Conservation (phyloP, 2,329 filamentous ascomycete species). For the Sporothrix protearum region DNA sequence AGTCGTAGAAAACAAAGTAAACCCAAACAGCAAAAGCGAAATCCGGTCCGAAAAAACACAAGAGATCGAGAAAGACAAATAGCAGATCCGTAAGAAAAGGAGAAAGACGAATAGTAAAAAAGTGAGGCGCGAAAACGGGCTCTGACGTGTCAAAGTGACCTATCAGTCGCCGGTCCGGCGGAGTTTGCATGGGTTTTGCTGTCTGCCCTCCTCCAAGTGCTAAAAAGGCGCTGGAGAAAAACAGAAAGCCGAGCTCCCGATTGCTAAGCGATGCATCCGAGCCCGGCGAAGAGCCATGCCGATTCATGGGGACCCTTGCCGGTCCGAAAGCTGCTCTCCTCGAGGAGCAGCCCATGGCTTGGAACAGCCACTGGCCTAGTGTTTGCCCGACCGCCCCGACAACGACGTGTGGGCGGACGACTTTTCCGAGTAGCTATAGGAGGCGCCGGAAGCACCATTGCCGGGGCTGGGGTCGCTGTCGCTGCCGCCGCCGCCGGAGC, state of each 20-base stretch:
- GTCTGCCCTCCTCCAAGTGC: neutral
- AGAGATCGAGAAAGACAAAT: neutral
- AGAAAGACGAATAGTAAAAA: neutral
- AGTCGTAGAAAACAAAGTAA: slow-evolving; percentile 3
- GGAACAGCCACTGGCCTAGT: neutral
- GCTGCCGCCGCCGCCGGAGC: neutral
- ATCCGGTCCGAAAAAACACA: neutral
- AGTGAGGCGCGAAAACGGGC: neutral
- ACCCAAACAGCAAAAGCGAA: neutral
- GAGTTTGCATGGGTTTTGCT: slow-evolving; percentile 11
- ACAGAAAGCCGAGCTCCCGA: slow-evolving; percentile 2
- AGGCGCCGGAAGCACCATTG: neutral
- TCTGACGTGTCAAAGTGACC: slow-evolving; percentile 14
- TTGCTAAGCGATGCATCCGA: slow-evolving; percentile 4
- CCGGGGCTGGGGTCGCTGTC: neutral
- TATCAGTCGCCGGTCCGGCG: slow-evolving; percentile 8
- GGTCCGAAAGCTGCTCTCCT: neutral
- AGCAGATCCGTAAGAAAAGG: slow-evolving; percentile 2
- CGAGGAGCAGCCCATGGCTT: neutral
- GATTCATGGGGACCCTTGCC: neutral
- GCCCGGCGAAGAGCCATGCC: neutral
- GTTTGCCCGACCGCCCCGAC: neutral
- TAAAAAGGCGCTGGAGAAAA: neutral
- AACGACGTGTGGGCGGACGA: slow-evolving; percentile 2
- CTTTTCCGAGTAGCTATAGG: slow-evolving; percentile 10